Evolutionary conservation across 2,329 filamentous ascomycete genomes (phyloP), one percentile per base, ranked within the genome.

Genomic region (Alternaria arborescens): DNA sequence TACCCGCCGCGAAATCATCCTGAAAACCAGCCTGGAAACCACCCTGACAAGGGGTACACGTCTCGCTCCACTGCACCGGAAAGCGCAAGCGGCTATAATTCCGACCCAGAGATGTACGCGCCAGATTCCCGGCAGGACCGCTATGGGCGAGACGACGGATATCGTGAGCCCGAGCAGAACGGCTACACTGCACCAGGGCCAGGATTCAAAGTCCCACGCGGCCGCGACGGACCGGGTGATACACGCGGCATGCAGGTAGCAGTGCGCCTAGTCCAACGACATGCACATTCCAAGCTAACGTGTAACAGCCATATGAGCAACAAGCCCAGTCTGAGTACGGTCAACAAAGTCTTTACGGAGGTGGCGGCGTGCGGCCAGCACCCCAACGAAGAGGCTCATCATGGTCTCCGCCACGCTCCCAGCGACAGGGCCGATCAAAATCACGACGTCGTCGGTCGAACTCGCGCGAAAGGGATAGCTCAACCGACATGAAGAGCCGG

Each of bases 371-470:
- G 22, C 64, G 73, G 18, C 72, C 71, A 12, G 48, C 32, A 18
- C 66, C 67, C 5, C 60, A 58, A 11, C 68, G 71, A 53, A 66
- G 63, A 52, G 64, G 70, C 16, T 69, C 70, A 2, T 75, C 74
- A 10, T 74, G 71, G 67, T 75, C 72, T 36, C 73, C 74, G 16
- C 68, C 67, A n/a, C 72, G 73, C 12, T 60, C 64, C 4, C 52
- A 63, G 26, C 56, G 59, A 14, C 52, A 61, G n/a, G 61, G 61
- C 6, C 60, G 65, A 40, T 40, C 26, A 6, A 32, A 62, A 4
- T 62, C 65, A 12, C 66, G 63, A 14, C 62, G 64, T 30, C 59
- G 58, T 20, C 63, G 63, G 16, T 59, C 65, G 11, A 64, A 58
- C n/a, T 74, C 73, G 3, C 65, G 61, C 22, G 74, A 74, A 4